These are phyloP conservation scores for Botrytis tulipae DNA, from an alignment of 2,329 filamentous ascomycete genomes.

Conservation along the genomic window DNA sequence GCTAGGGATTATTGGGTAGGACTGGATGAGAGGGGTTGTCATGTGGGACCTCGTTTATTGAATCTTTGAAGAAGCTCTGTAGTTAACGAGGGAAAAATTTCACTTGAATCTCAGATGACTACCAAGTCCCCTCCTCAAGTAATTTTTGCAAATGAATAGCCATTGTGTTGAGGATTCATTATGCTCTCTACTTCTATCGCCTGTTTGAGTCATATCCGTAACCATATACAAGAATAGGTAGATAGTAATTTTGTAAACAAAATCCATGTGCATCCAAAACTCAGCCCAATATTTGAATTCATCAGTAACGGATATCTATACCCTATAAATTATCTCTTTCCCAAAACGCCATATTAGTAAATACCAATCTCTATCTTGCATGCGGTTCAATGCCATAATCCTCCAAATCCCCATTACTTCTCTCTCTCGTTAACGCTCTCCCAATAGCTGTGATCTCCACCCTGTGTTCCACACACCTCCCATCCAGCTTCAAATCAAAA, in stretches of 20 bases:
- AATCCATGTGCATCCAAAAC: background rate
- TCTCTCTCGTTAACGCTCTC: background rate
- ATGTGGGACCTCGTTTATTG: background rate
- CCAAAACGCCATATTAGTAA: background rate
- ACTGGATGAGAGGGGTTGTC: background rate
- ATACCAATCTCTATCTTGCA: background rate
- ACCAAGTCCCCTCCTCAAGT: background rate
- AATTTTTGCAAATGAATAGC: background rate
- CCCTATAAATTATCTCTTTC: background rate
- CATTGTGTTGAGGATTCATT: background rate
- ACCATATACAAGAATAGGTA: background rate
- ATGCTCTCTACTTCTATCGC: background rate
- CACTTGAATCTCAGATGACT: background rate
- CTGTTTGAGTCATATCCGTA: background rate
- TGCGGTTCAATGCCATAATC: background rate
- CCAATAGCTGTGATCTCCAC: background rate
- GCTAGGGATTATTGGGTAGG: background rate
- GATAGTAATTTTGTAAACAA: background rate
- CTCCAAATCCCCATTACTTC: background rate
- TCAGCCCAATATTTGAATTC: too few relatives aligned
- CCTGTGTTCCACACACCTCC: background rate
- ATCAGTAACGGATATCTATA: background rate
- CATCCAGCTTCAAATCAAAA: background rate
- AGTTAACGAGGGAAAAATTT: too few relatives aligned
- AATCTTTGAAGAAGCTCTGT: background rate